These are phyloP conservation scores for Casuarina cunninghamiana DNA, from an alignment of 306 rosid species.

Conservation along the genomic window DNA sequence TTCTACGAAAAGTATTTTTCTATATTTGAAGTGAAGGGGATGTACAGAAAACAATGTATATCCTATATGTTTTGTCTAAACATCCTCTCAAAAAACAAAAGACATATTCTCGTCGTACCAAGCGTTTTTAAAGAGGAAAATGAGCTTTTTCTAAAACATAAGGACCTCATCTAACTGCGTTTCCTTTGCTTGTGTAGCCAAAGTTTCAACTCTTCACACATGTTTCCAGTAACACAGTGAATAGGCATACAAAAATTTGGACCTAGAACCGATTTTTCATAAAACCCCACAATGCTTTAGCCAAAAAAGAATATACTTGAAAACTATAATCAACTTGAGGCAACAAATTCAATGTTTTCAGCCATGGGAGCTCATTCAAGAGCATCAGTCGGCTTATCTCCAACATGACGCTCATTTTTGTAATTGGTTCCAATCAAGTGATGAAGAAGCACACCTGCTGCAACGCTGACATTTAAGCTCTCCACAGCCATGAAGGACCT, in stretches of 20 bases:
- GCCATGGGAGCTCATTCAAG: constrained; percentile 34
- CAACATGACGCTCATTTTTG: constrained; percentile 24
- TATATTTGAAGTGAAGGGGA: too few relatives aligned
- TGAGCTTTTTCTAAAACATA: too few relatives aligned
- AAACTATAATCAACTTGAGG: neutral
- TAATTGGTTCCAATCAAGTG: constrained; percentile 63
- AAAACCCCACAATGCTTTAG: neutral
- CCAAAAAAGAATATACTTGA: neutral
- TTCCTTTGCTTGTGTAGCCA: neutral
- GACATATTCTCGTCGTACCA: too few relatives aligned
- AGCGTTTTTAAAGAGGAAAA: too few relatives aligned
- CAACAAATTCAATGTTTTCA: neutral
- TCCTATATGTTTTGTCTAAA: too few relatives aligned
- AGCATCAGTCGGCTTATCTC: constrained; percentile 24
- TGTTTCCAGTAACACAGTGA: constrained; percentile 7
- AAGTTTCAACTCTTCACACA: neutral
- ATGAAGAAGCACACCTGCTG: constrained; percentile 95
- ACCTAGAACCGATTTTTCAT: neutral
- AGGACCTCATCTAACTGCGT: neutral
- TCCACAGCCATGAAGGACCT: constrained; percentile 87
- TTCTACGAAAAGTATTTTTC: too few relatives aligned
- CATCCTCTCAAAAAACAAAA: too few relatives aligned
- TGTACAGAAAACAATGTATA: too few relatives aligned
- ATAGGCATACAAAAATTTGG: neutral
- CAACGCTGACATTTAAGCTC: constrained; percentile 95